Evolutionary conservation across 1,139 yeast genomes (phyloP), one percentile per base, ranked within the genome.

Genomic region (Pichia sp.): DNA sequence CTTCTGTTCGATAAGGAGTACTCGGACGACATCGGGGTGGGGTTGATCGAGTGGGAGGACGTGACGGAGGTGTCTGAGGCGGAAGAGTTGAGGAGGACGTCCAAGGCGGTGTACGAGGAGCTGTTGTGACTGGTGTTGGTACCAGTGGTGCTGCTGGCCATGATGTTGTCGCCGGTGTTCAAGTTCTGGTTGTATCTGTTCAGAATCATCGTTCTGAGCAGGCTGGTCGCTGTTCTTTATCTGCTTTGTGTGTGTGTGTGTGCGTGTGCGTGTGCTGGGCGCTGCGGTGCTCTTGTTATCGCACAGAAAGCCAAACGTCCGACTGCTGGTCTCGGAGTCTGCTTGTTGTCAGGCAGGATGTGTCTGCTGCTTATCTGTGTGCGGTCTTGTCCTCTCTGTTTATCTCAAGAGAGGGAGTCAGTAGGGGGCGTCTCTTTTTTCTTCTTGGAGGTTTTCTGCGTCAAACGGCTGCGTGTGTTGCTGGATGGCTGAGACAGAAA

Each of bases 1-100:
- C 58, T 57, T 30, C 61, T 49, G 29, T 57, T 57, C 5, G 61
- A 56, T 5, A 30, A 15, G 7, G 60, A 56, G 30, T 51, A 54
- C 10, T 52, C 55, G 2, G 56, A 53, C 1, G 57, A 51, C 26
- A 47, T 50, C 30, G 31, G 41, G 41, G 41, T 36, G 13, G 41
- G 41, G 41, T 36, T 36, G 41, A 36, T 36, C 41, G 41, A 36
- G 16, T 36, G 41, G 41, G 41, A 36, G 16, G 41, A 36, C 16
- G 41, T 36, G 15, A 34, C 40, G n/a, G 45, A 50, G 3, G 50
- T 26, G 7, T 50, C 48, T 2, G 53, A 52, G 3, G 54, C 43
- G 4, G 51, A 50, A 13, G 51, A 42, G 34, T 8, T 7, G n/a
- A 50, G 42, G 3, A 42, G 44, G 8, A 47, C 41, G 34, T 41